Percentiles rank a stretch among this genome's conserved stretches.
Conservation (phyloP, 768 basidiomycete genomes). For the Mycena leptocephala region DNA sequence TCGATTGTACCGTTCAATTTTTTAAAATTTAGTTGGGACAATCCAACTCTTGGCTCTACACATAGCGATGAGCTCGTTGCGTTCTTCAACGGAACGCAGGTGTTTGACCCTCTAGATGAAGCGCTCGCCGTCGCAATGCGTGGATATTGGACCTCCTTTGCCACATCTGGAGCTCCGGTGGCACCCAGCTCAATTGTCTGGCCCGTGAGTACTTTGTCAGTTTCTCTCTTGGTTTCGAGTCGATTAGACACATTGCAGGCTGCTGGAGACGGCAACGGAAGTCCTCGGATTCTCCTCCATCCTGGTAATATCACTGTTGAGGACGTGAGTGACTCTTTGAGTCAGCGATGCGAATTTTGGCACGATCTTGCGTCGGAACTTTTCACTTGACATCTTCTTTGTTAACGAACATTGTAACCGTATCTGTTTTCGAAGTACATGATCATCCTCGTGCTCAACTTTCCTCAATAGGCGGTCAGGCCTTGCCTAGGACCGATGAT, state of each 20-base stretch:
- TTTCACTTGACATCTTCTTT: neutral
- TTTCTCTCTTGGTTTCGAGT: neutral
- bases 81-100: conserved; percentile 48
- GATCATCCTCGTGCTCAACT: no score
- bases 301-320: conserved; percentile 46
- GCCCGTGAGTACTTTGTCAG: conserved; percentile 46
- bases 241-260: neutral
- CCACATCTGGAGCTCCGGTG: conserved; percentile 50
- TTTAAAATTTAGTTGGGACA: conserved; percentile 54
- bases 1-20: neutral
- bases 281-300: conserved; percentile 49
- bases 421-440: no score
- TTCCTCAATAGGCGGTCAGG: no score
- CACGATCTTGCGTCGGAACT: conserved; percentile 37
- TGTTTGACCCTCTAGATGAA: conserved; percentile 44
- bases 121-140: conserved; percentile 55
- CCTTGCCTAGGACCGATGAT: no score
- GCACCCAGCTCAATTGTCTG: conserved; percentile 41
- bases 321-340: conserved; percentile 36
- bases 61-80: conserved; percentile 56
- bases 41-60: conserved; percentile 54
- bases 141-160: conserved; percentile 59
- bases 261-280: conserved; percentile 32
- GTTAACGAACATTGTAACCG: neutral
- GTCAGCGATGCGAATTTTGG: conserved; percentile 50